Evolutionary conservation across 352 stramenopile genomes (phyloP).

Genomic region (Albugo laibachii): DNA sequence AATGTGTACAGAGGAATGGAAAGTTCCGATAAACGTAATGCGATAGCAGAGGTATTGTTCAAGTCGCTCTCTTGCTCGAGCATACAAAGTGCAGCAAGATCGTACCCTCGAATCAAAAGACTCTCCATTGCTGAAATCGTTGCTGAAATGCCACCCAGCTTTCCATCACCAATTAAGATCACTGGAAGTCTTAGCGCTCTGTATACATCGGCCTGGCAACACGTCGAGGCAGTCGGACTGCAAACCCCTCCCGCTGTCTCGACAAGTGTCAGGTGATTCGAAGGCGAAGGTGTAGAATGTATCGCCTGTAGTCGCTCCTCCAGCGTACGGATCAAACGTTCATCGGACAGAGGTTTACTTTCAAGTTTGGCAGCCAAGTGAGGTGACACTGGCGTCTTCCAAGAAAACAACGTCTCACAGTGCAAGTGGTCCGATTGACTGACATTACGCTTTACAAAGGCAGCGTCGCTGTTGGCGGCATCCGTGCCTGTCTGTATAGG

Average conservation of each 20-base stretch:
- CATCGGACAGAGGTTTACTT: slow-evolving; percentile 70
- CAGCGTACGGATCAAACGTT: slow-evolving; percentile 64
- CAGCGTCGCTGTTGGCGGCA: slow-evolving; percentile 51
- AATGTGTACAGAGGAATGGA: slow-evolving; percentile 63
- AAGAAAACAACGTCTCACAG: slow-evolving; percentile 83
- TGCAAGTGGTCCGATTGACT: slow-evolving; percentile 21
- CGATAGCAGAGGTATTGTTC: slow-evolving; percentile 41
- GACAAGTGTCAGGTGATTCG: slow-evolving; percentile 57
- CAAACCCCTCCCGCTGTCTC: slow-evolving; percentile 93
- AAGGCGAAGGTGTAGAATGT: slow-evolving; percentile 11
- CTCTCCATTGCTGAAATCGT: slow-evolving; percentile 88
- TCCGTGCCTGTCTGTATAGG: slow-evolving; percentile 88
- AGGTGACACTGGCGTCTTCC: slow-evolving; percentile 86
- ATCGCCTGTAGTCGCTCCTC: slow-evolving; percentile 24
- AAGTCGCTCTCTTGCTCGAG: slow-evolving; percentile 63
- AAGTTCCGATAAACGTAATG: slow-evolving; percentile 33
- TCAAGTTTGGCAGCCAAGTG: slow-evolving; percentile 84
- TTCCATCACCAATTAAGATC: slow-evolving; percentile 91
- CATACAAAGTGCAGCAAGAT: slow-evolving; percentile 66
- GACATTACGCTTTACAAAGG: slow-evolving; percentile 40
- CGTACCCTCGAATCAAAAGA: slow-evolving; percentile 81
- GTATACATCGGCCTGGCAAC: slow-evolving; percentile 90
- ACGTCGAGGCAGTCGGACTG: slow-evolving; percentile 68
- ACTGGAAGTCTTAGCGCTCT: slow-evolving; percentile 72
- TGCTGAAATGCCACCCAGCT: slow-evolving; percentile 89